Evolutionary conservation across 2,329 filamentous ascomycete species (phyloP).

Genomic region (Endoconidiophora polonica): DNA sequence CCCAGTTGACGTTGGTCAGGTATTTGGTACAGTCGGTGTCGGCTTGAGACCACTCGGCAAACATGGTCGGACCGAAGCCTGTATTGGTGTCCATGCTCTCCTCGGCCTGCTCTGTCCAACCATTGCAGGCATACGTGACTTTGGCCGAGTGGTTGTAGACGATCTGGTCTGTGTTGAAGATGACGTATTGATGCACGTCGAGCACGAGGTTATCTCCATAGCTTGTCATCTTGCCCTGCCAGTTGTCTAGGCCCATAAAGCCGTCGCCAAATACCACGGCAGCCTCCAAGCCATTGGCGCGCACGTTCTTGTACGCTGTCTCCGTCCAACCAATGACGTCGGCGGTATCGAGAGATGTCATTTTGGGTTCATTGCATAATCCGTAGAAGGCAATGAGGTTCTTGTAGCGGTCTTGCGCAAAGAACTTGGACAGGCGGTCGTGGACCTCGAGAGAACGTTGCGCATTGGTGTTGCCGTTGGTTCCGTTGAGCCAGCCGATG

Average conservation of each 20-base stretch:
- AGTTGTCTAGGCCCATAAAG: conserved; percentile 79
- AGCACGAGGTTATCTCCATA: conserved; percentile 55
- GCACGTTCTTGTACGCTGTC: conserved; percentile 54
- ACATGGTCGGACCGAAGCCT: conserved; percentile 84
- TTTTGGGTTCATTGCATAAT: conserved; percentile 82
- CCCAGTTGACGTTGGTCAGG: conserved; percentile 78
- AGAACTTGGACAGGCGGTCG: conserved; percentile 75
- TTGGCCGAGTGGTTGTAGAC: conserved; percentile 67
- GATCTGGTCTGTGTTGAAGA: conserved; percentile 86
- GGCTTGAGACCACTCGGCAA: conserved; percentile 94
- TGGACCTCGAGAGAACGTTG: conserved; percentile 77
- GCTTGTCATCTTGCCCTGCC: conserved; percentile 66
- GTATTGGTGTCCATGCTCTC: conserved; percentile 54
- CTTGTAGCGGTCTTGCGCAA: conserved; percentile 80
- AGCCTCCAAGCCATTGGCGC: conserved; percentile 56
- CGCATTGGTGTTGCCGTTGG: conserved; percentile 59
- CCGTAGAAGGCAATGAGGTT: conserved; percentile 90
- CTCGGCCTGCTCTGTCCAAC: conserved; percentile 67
- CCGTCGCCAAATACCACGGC: conserved; percentile 81
- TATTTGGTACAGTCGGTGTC: conserved; percentile 84
- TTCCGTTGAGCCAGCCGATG: conserved; percentile 85
- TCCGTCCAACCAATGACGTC: conserved; percentile 68
- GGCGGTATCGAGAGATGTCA: conserved; percentile 51
- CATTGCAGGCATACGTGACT: conserved; percentile 70
- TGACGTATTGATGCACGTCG: conserved; percentile 97